Evolutionary conservation across 2,329 filamentous ascomycete species (phyloP).

Genomic region (Alternaria infectoria): DNA sequence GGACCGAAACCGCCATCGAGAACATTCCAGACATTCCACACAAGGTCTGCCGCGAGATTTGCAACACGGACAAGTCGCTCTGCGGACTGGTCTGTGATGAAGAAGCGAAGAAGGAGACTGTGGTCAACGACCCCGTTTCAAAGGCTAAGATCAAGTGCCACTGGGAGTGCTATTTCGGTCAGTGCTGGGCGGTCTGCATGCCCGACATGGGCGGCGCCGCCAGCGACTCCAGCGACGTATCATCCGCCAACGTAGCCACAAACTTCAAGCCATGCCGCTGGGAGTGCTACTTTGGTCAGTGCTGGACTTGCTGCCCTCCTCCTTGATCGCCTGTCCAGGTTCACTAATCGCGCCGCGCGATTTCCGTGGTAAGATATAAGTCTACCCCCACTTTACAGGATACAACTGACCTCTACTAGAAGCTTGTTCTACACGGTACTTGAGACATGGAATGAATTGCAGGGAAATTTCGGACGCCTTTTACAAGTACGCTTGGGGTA

Average conservation of each 20-base stretch:
- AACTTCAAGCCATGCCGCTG: not conserved
- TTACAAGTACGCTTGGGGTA: not conserved
- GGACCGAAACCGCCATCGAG: not conserved
- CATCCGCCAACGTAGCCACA: not conserved
- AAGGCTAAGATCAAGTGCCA: not conserved
- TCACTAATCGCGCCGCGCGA: not conserved
- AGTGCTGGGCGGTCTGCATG: not conserved
- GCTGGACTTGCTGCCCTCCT: not conserved
- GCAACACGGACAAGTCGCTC: not conserved
- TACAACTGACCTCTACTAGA: not conserved
- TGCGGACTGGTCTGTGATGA: not conserved
- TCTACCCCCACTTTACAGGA: not conserved
- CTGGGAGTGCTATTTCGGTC: not conserved
- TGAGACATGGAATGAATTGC: not conserved
- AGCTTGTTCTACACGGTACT: not conserved
- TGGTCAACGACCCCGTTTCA: not conserved
- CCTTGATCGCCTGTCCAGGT: not conserved
- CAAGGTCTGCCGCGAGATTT: slow-evolving; percentile 2
- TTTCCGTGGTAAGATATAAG: not conserved
- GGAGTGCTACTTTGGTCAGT: not conserved
- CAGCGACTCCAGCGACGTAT: not conserved
- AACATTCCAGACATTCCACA: not conserved
- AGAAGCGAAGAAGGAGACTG: not conserved
- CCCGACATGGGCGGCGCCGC: not conserved
- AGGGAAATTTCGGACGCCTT: not conserved